phyloP scores from a whole-genome alignment of 805 yeast species.

The Lipomyces yamanashiensis region DNA sequence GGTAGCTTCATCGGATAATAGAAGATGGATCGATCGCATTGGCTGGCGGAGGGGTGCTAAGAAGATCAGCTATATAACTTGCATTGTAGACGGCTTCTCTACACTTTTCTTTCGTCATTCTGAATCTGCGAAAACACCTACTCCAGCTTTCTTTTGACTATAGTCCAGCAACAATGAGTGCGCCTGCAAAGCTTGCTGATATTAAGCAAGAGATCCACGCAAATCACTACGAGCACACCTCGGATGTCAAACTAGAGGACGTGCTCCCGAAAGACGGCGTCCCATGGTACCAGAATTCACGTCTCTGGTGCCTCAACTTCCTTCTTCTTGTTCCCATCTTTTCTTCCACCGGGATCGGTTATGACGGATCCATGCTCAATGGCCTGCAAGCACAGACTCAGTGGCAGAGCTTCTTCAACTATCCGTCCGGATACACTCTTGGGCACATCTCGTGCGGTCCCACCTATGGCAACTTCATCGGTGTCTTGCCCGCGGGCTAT shows the following conservation, averaged over 20 bases:
- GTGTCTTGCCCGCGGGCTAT: slow-evolving; percentile 14
- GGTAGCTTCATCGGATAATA: too few relatives aligned
- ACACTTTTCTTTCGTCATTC: too few relatives aligned
- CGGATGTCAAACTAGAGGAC: slow-evolving; percentile 7
- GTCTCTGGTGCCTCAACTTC: slow-evolving; percentile 1
- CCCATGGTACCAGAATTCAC: slow-evolving; percentile 9
- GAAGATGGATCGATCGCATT: too few relatives aligned
- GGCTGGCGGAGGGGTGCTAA: too few relatives aligned
- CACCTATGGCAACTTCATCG: slow-evolving; percentile 8
- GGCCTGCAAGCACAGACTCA: slow-evolving; percentile 23
- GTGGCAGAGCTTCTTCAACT: slow-evolving; percentile 25
- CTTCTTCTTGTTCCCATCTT: slow-evolving; percentile 4
- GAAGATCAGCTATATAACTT: too few relatives aligned
- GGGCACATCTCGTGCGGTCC: slow-evolving; percentile 18
- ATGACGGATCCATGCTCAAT: slow-evolving; percentile 26
- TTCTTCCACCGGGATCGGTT: slow-evolving; percentile 14
- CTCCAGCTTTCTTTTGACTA: neutral
- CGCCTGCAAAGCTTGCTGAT: neutral
- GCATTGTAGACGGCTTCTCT: neutral
- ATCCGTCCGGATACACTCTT: slow-evolving; percentile 3
- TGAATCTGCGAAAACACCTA: too few relatives aligned
- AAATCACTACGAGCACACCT: neutral
- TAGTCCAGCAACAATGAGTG: neutral
- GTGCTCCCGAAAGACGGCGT: slow-evolving; percentile 7
- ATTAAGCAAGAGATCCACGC: neutral